Evolutionary conservation across 495 filamentous ascomycete species (phyloP).

Genomic region (Neurospora cerealis): DNA sequence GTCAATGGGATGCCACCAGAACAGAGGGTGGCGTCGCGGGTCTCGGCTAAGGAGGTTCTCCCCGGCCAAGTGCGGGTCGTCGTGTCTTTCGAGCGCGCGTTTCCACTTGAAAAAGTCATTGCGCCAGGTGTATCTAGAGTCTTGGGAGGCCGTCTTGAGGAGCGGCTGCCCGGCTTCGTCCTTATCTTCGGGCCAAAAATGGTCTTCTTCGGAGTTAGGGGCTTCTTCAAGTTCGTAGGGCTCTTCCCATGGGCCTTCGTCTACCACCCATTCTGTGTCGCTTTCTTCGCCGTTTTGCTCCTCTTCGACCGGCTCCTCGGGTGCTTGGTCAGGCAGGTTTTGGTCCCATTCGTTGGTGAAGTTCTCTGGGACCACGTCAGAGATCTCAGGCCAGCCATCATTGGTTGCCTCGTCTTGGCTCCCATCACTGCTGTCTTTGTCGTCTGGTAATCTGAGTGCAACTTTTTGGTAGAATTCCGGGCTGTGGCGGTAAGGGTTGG

Average conservation of each 20-base stretch:
- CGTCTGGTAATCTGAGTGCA: not conserved
- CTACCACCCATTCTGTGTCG: not conserved
- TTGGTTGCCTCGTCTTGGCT: not conserved
- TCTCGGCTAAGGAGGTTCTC: not conserved
- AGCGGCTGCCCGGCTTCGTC: not conserved
- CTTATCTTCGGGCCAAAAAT: not conserved
- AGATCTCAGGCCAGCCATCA: not conserved
- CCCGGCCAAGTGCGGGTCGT: not conserved
- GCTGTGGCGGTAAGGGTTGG: not conserved
- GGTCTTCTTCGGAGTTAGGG: not conserved
- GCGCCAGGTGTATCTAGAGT: not conserved
- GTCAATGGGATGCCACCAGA: slow-evolving; percentile 2
- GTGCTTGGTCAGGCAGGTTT: not conserved
- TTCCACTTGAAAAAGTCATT: not conserved
- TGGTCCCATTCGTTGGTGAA: not conserved
- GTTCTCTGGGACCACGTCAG: not conserved
- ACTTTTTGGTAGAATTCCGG: not conserved
- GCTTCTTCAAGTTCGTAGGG: not conserved
- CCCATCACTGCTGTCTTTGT: not conserved
- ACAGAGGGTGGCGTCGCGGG: not conserved
- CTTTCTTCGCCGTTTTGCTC: not conserved
- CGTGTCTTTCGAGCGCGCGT: not conserved
- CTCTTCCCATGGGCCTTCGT: not conserved
- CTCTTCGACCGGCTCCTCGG: not conserved
- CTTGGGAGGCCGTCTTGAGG: not conserved